Conservation (phyloP, 2,329 filamentous ascomycete species). For the Fusarium falciforme region DNA sequence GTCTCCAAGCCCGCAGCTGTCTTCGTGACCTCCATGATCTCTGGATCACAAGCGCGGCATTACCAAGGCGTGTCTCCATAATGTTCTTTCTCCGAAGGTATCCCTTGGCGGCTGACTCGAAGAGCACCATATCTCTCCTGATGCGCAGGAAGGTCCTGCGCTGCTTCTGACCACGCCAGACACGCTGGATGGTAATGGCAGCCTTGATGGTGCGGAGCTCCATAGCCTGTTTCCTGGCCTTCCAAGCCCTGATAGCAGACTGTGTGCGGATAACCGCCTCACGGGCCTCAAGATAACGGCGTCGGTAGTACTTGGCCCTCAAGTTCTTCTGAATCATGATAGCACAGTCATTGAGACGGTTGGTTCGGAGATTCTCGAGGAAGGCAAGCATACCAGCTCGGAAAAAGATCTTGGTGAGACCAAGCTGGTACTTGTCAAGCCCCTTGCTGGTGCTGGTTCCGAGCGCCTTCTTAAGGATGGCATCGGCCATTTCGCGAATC, state of each 20-base stretch:
- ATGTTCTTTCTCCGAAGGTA: slow-evolving; percentile 91
- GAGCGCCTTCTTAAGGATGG: slow-evolving; percentile 88
- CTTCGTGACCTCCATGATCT: slow-evolving; percentile 86
- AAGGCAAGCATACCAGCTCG: slow-evolving; percentile 98
- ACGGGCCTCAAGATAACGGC: slow-evolving; percentile 88
- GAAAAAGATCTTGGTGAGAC: slow-evolving; percentile 99
- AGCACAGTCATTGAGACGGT: slow-evolving; percentile 89
- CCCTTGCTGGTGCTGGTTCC: slow-evolving; percentile 80
- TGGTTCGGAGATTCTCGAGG: slow-evolving; percentile 92
- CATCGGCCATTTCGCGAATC: slow-evolving; percentile 93
- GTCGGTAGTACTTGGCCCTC: slow-evolving; percentile 93
- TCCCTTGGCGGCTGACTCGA: slow-evolving; percentile 92
- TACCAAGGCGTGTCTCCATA: slow-evolving; percentile 91
- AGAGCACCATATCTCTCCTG: slow-evolving; percentile 84
- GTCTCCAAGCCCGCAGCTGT: slow-evolving; percentile 83
- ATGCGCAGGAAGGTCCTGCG: slow-evolving; percentile 82
- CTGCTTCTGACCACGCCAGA: slow-evolving; percentile 94
- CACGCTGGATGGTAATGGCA: slow-evolving; percentile 92
- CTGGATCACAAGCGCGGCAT: slow-evolving; percentile 91
- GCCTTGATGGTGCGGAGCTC: slow-evolving; percentile 86
- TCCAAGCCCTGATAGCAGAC: slow-evolving; percentile 79
- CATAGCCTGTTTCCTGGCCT: slow-evolving; percentile 81
- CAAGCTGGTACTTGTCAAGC: slow-evolving; percentile 95
- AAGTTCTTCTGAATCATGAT: slow-evolving; percentile 99
- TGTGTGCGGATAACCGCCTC: slow-evolving; percentile 85